Conservation (phyloP, 2,329 filamentous ascomycete species). For the Ophiognomonia clavigignenti-juglandacearum region DNA sequence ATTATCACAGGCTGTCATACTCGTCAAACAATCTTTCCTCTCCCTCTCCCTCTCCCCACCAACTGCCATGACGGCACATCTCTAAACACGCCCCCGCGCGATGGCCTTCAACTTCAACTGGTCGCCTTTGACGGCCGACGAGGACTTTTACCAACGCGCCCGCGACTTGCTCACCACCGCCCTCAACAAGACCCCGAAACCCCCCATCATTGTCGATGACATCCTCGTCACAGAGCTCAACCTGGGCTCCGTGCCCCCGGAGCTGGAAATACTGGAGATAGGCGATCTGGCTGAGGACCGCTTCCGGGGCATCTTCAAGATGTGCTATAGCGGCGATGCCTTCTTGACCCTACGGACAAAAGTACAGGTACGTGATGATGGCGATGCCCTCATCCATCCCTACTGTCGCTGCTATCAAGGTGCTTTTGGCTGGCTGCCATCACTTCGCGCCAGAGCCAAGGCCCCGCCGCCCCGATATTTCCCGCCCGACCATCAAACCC, state of each 20-base stretch:
- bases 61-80: slow-evolving; percentile 25
- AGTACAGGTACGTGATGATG: slow-evolving; percentile 76
- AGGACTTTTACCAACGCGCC: slow-evolving; percentile 81
- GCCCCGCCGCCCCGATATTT: background rate
- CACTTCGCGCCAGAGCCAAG: background rate
- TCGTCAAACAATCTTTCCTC: slow-evolving; percentile 1
- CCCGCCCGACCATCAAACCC: background rate
- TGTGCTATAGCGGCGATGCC: slow-evolving; percentile 95
- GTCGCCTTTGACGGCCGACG: slow-evolving; percentile 96
- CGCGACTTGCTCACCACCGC: slow-evolving; percentile 92
- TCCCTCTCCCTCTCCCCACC: slow-evolving; percentile 2
- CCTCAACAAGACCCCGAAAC: slow-evolving; percentile 95
- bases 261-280: slow-evolving; percentile 95
- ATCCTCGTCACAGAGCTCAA: slow-evolving; percentile 98
- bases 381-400: too few species aligned
- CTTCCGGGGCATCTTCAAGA: slow-evolving; percentile 98
- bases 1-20: background rate
- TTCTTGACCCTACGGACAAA: slow-evolving; percentile 92
- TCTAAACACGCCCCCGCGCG: slow-evolving; percentile 35
- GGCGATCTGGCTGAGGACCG: slow-evolving; percentile 95
- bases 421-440: slow-evolving; percentile 9
- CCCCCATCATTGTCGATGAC: slow-evolving; percentile 98
- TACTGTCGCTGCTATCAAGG: slow-evolving; percentile 14
- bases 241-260: slow-evolving; percentile 86
- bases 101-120: slow-evolving; percentile 99